These are phyloP conservation scores for Hibiscus mutabilis DNA, from an alignment of 345 rosid species.

Conservation along the genomic window DNA sequence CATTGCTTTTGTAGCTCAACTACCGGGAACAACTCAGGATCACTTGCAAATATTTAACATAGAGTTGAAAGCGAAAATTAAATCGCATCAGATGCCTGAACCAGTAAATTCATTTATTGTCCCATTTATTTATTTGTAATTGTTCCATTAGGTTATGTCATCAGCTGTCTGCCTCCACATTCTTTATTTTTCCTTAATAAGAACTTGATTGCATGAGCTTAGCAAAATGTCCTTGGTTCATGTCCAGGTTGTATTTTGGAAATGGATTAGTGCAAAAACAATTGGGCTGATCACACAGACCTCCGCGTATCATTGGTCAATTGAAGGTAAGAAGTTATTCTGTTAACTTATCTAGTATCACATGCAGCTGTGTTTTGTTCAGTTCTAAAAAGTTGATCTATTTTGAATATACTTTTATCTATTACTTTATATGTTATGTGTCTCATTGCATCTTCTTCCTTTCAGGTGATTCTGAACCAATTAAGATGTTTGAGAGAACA, in stretches of 20 bases:
- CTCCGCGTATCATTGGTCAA: conserved; percentile 94
- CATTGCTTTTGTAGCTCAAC: conserved; percentile 62
- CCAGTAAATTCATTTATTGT: conserved; percentile 42
- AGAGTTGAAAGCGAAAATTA: conserved; percentile 87
- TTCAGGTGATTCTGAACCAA: conserved; percentile 93
- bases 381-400: not conserved
- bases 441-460: not conserved
- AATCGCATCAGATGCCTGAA: conserved; percentile 97
- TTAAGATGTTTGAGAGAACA: conserved; percentile 93
- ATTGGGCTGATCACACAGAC: conserved; percentile 86
- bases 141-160: not conserved
- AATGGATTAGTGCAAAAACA: conserved; percentile 89
- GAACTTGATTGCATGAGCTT: not conserved
- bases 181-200: not conserved
- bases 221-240: conserved; percentile 5
- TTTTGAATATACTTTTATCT: not conserved
- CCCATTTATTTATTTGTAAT: not conserved
- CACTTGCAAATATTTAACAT: conserved; percentile 97
- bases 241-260: conserved; percentile 89
- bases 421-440: conserved; percentile 1
- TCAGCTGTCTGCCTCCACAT: not conserved
- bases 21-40: conserved; percentile 91
- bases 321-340: conserved; percentile 57
- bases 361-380: not conserved
- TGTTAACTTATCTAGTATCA: conserved; percentile 13